phyloP scores from a whole-genome alignment of 2,329 filamentous ascomycete species.

The Conoideocrella luteorostrata region DNA sequence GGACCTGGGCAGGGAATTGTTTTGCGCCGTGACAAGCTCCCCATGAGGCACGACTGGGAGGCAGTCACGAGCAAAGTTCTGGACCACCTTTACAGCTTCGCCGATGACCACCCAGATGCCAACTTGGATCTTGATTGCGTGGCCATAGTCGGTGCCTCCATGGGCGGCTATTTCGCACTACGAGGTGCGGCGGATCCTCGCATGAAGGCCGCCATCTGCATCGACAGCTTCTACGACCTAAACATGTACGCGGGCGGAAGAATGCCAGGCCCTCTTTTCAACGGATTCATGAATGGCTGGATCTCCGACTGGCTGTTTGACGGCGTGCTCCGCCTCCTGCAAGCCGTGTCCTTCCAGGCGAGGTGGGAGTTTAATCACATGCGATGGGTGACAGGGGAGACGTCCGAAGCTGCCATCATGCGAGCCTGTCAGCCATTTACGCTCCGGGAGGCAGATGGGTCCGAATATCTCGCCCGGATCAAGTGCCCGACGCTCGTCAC shows the following conservation, averaged over 20 bases:
- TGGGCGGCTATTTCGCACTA: conserved; percentile 41
- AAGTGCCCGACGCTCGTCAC: conserved; percentile 23
- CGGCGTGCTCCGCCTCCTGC: conserved; percentile 14
- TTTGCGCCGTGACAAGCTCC: conserved; percentile 20
- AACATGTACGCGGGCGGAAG: conserved; percentile 19
- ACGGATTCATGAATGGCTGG: conserved; percentile 17
- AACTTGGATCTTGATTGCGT: conserved; percentile 31
- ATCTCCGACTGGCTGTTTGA: conserved; percentile 20
- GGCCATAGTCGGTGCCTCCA: conserved; percentile 29
- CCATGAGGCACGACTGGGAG: conserved; percentile 33
- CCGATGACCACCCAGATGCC: conserved; percentile 12
- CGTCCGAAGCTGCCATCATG: conserved; percentile 19
- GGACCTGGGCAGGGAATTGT: conserved; percentile 38
- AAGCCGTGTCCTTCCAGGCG: conserved; percentile 19
- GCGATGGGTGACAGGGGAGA: conserved; percentile 18
- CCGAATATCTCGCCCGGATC: conserved; percentile 15
- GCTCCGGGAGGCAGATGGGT: conserved; percentile 10
- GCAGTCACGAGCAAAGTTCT: conserved; percentile 25
- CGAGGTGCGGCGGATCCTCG: conserved; percentile 33
- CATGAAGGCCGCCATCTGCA: conserved; percentile 35
- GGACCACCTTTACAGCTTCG: conserved; percentile 19
- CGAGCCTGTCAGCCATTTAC: conserved; percentile 15
- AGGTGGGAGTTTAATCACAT: conserved; percentile 23
- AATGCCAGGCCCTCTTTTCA: conserved; percentile 9
- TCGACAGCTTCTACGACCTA: conserved; percentile 21